phyloP scores from a whole-genome alignment of 352 stramenopile genomes.

The Hyaloperonospora brassicae region DNA sequence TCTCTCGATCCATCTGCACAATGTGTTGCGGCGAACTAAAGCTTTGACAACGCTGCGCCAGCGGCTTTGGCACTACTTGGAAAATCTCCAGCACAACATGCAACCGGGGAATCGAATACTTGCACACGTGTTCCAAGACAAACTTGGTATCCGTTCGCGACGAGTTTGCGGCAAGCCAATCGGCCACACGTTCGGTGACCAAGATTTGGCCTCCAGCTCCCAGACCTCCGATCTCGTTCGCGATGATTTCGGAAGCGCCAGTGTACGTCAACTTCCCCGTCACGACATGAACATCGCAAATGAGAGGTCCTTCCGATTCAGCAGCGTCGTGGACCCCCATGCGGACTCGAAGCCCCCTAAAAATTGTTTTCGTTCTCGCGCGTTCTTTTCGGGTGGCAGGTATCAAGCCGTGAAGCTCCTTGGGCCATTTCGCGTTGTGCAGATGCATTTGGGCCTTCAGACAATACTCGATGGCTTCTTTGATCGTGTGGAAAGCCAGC shows the following conservation, averaged over 20 bases:
- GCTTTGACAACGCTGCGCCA: constrained; percentile 12
- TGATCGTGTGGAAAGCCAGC: constrained; percentile 46
- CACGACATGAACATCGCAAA: constrained; percentile 33
- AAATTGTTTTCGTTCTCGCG: constrained; percentile 22
- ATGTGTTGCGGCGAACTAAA: constrained; percentile 17
- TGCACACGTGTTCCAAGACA: constrained; percentile 20
- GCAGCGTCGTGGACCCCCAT: constrained; percentile 43
- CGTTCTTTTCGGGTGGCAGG: constrained; percentile 32
- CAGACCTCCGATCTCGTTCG: constrained; percentile 40
- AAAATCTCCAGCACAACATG: constrained; percentile 26
- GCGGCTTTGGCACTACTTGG: constrained; percentile 24
- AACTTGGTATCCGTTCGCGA: constrained; percentile 17
- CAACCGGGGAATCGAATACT: constrained; percentile 27
- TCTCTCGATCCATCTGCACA: constrained; percentile 14
- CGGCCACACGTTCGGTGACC: constrained; percentile 33
- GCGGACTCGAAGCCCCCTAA: constrained; percentile 35
- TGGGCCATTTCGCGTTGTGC: constrained; percentile 44
- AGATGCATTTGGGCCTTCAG: constrained; percentile 38
- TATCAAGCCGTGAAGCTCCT: constrained; percentile 32
- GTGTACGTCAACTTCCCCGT: constrained; percentile 39
- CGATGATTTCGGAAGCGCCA: constrained; percentile 39
- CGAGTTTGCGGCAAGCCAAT: constrained; percentile 25
- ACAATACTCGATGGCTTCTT: constrained; percentile 43
- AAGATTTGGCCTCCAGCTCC: constrained; percentile 47
- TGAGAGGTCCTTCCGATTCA: constrained; percentile 22